Conservation (phyloP, 2,329 filamentous ascomycete species). For the Calycina marina region DNA sequence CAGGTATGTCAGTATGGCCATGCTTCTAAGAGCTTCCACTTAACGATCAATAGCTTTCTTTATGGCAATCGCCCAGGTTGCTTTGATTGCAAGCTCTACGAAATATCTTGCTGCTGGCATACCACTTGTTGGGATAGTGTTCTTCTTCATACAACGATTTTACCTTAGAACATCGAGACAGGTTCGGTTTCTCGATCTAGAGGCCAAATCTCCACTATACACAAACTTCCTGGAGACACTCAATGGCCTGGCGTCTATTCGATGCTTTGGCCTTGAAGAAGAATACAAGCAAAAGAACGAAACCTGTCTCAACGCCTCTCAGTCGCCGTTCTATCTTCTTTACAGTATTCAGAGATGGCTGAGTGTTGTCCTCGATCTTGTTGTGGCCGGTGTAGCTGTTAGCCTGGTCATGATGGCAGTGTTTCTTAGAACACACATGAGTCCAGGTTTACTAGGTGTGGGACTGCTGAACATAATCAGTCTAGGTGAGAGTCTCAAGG, state of each 20-base stretch:
- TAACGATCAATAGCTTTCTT: constrained; percentile 23
- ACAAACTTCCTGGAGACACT: background rate
- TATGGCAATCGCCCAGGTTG: constrained; percentile 26
- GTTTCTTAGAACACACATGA: constrained; percentile 11
- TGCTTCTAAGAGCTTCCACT: constrained; percentile 26
- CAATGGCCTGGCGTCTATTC: background rate
- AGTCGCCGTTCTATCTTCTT: constrained; percentile 42
- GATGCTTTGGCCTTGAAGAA: background rate
- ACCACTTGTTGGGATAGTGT: constrained; percentile 1
- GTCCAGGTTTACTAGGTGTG: constrained; percentile 16
- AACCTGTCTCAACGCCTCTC: constrained; percentile 13
- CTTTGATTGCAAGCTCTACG: constrained; percentile 19
- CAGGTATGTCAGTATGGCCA: constrained; percentile 20
- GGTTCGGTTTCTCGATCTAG: constrained; percentile 32
- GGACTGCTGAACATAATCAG: constrained; percentile 18
- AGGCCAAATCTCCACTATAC: constrained; percentile 29
- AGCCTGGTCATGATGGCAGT: constrained; percentile 22
- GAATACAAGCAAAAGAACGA: background rate
- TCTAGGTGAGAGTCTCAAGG: constrained; percentile 11
- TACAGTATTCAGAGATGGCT: constrained; percentile 44
- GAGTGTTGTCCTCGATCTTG: constrained; percentile 24
- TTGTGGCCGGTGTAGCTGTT: constrained; percentile 17
- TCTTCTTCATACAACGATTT: constrained; percentile 24
- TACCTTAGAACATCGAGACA: constrained; percentile 35
- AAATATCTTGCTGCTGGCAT: background rate